Base-by-base conservation (phyloP, 2,329 filamentous ascomycete species). In the Sporothrix mexicana region DNA sequence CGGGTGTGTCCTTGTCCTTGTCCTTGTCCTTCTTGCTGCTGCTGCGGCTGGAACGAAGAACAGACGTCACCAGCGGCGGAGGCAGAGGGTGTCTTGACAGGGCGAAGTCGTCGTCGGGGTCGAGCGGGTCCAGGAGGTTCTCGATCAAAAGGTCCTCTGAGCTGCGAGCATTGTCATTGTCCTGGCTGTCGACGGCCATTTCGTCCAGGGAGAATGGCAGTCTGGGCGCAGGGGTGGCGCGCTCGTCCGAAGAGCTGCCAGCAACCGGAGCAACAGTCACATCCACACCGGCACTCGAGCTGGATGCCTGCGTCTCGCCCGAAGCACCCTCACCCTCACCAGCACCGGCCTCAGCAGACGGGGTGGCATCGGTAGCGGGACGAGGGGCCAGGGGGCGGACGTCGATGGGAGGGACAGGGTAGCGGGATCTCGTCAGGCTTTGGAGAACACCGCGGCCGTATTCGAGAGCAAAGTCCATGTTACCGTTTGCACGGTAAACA, bases 401-500 rank as follows among this genome's bases (percentile, higher is more conserved):
- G 41, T 94, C 91, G 72, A 85, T 84, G 1, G 85, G 78, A 0
- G 92, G 92, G 13, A 95, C 88, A 2, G 91, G 91, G 75, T 93
- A 89, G 55, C 92, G 87, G 6, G 85, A 82, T 30, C 91, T 88
- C 70, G 87, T 85, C 70, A 87, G 80, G 59, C 89, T 85, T 72
- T 86, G 84, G 64, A 81, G 83, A 74, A 92, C 88, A 15, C 90
- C 88, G 72, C 84, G 85, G 79, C 93, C 96, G 79, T 98, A 98
- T 72, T 96, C 92, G 47, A 85, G 84, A 7, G 93, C 90, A 36
- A 85, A 82, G 2, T 83, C 80, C 4, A 81, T 77, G 70, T 87
- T 87, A 72, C 93, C 93, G 78, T 93, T 92, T 77, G 93, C 93
- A 71, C 95, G 90, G 80, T 93, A 98, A 0, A 96, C 83, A 43